Evolutionary conservation across 192 early-diverging fungal genomes (phyloP), one percentile per base, ranked within the genome.

Genomic region (Rhizoclosmatium globosum): DNA sequence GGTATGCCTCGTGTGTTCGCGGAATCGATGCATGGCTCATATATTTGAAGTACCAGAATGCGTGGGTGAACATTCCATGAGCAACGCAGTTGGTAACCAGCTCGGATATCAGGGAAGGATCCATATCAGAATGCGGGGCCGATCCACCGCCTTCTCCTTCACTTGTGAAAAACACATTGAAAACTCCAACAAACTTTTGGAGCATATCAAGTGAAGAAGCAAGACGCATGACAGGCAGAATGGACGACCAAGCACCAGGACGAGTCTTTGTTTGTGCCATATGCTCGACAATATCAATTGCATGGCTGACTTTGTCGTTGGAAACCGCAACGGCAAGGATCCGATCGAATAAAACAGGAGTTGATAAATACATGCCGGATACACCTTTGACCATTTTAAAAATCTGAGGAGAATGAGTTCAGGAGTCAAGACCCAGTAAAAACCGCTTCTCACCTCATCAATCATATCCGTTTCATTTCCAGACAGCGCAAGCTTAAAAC

Each of bases 1-100:
- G 68, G 53, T 61, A 79, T 53, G 42, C 77, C 45, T 64, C 39
- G 31, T 42, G 23, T 3, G 67, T 60, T 6, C 77, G 77, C 13
- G 50, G 50, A 41, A 79, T 69, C 9, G 42, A 53, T 13, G 60
- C 60, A 67, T 79, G 77, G 39, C 39, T 79, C 77, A 79, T 79
- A 41, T 79, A 79, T 58, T 79, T 79, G 42, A 61, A 68, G 50
- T 79, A 79, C 77, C 77, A 79, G 46, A 79, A 79, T 19, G 68
- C 77, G 59, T 79, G 77, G 4, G 77, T 68, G 56, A 73, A 68
- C 48, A 79, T 69, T 2, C 68, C 77, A 62, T 79, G 77, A 3
- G 77, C 66, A 44, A 79, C 77, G 43, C 77, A 79, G 68, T 79
- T 59, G 4, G 77, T 71, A 4, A 79, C 53, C 19, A 79, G 77